Percentiles rank a stretch among this genome's conserved stretches.
Conservation (phyloP, 768 basidiomycete genomes). For the Podaxis carcinomalis region DNA sequence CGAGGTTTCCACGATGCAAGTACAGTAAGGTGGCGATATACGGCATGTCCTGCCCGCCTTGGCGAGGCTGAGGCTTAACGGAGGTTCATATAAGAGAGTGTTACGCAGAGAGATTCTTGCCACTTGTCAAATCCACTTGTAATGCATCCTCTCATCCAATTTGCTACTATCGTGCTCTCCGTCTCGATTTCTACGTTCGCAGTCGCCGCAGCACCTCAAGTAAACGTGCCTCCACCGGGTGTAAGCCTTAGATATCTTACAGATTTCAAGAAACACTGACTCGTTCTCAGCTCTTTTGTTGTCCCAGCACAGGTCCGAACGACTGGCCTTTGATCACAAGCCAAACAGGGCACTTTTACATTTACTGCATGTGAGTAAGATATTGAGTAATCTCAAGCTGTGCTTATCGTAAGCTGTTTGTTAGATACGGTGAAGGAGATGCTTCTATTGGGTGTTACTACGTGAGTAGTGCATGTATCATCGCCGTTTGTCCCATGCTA, state of each 20-base stretch:
- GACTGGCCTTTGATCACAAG: background rate
- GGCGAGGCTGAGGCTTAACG: background rate
- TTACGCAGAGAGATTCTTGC: too few relatives aligned
- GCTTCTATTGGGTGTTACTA: constrained; percentile 3
- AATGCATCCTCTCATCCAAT: background rate
- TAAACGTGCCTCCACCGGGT: constrained; percentile 1
- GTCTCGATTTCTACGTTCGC: background rate
- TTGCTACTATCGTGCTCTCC: background rate
- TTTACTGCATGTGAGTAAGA: constrained; percentile 11
- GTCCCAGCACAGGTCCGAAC: constrained; percentile 9
- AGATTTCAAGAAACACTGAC: background rate
- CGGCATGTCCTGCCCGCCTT: constrained; percentile 1
- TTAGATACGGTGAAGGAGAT: background rate
- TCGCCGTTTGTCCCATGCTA: background rate
- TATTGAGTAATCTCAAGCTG: background rate
- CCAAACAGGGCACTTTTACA: constrained; percentile 10
- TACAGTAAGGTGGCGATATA: background rate
- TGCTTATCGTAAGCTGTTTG: background rate
- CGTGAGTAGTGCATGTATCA: background rate
- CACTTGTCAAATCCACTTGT: background rate
- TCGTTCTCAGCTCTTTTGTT: constrained; percentile 7
- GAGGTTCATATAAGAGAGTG: background rate
- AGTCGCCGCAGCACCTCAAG: background rate
- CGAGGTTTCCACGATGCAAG: background rate
- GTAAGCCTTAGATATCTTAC: background rate